These are phyloP conservation scores for Lasiodiplodia theobromae DNA, from an alignment of 2,329 filamentous ascomycete species.

Conservation along the genomic window DNA sequence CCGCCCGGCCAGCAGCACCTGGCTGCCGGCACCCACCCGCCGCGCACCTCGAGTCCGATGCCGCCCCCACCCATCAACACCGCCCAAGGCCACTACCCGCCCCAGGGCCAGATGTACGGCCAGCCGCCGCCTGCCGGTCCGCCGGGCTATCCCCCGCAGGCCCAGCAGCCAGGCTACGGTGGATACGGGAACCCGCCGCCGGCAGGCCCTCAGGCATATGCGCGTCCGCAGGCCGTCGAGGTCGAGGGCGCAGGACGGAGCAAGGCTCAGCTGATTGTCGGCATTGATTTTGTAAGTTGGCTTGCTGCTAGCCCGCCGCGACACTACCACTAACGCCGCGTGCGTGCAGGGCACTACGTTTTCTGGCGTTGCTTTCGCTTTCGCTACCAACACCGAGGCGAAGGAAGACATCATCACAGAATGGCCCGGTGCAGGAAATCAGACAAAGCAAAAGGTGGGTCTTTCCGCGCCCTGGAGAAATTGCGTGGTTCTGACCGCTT, in stretches of 20 bases:
- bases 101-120: constrained; percentile 53
- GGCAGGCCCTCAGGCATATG: constrained; percentile 42
- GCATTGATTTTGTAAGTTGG: constrained; percentile 89
- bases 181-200: constrained; percentile 40
- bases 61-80: constrained; percentile 63
- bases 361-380: constrained; percentile 92
- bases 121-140: constrained; percentile 43
- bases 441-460: constrained; percentile 97
- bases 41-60: constrained; percentile 61
- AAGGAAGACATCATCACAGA: constrained; percentile 99
- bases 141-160: constrained; percentile 48
- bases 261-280: constrained; percentile 97
- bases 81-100: constrained; percentile 58
- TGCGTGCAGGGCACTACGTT: constrained; percentile 84
- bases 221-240: constrained; percentile 61
- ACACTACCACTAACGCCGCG: constrained; percentile 31
- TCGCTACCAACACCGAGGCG: constrained; percentile 94
- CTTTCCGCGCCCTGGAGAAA: not conserved
- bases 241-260: constrained; percentile 87
- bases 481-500: not conserved
- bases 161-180: constrained; percentile 40
- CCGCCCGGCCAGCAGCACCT: constrained; percentile 46
- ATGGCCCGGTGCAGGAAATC: constrained; percentile 96
- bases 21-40: constrained; percentile 37
- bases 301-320: not conserved